These are phyloP conservation scores for Naganishia friedmannii DNA, from an alignment of 768 basidiomycete species.

Conservation along the genomic window DNA sequence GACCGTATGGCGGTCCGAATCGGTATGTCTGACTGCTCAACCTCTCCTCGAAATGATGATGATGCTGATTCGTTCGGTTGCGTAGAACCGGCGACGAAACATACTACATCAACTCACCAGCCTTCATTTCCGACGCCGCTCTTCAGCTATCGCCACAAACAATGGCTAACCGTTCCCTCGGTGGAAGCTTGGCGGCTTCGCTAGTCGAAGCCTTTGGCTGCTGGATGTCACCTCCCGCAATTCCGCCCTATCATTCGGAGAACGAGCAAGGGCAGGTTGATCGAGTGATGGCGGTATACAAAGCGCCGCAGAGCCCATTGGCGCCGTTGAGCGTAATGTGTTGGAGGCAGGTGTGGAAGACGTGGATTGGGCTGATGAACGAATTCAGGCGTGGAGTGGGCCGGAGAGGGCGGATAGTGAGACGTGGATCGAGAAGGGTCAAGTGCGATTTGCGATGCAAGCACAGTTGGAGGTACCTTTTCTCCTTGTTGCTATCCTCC, in stretches of 20 bases:
- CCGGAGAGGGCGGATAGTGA: slow-evolving; percentile 40
- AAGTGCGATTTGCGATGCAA: slow-evolving; percentile 35
- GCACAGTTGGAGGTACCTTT: slow-evolving; percentile 37
- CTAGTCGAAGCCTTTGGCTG: slow-evolving; percentile 33
- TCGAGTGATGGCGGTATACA: slow-evolving; percentile 10
- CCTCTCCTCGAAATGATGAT: too few relatives aligned
- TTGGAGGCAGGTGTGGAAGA: slow-evolving; percentile 19
- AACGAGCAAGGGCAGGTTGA: slow-evolving; percentile 2
- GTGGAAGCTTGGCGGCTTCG: slow-evolving; percentile 5
- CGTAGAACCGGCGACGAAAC: neutral
- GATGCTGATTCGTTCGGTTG: neutral
- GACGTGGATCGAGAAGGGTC: slow-evolving; percentile 34
- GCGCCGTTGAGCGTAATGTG: slow-evolving; percentile 25
- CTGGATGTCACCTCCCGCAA: slow-evolving; percentile 42
- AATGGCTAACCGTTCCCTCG: slow-evolving; percentile 24
- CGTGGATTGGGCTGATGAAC: slow-evolving; percentile 43
- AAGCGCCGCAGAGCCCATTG: slow-evolving; percentile 39
- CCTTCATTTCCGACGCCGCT: slow-evolving; percentile 11
- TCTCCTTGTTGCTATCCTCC: neutral
- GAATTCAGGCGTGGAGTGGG: slow-evolving; percentile 42
- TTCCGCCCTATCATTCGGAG: slow-evolving; percentile 10
- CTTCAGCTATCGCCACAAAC: slow-evolving; percentile 18
- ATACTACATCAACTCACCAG: slow-evolving; percentile 16
- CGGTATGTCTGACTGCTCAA: too few relatives aligned
- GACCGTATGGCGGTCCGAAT: slow-evolving; percentile 21